Evolutionary conservation across 331 rosid species (phyloP).

Genomic region (Pyrus hybrid): DNA sequence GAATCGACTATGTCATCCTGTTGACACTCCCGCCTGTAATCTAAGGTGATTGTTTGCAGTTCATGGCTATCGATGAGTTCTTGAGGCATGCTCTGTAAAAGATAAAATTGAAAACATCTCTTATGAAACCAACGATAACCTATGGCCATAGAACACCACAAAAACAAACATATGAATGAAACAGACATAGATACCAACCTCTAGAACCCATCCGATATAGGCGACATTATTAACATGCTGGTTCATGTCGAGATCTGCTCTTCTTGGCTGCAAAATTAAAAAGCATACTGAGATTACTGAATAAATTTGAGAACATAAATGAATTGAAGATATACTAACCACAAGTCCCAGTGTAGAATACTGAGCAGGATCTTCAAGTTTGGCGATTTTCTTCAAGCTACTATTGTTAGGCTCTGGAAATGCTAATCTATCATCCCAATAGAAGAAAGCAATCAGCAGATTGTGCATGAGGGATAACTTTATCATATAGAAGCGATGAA

Average conservation of each 20-base stretch:
- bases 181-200: constrained; percentile 42
- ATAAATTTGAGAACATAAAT: constrained; percentile 6
- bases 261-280: constrained; percentile 64
- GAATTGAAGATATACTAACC: constrained; percentile 43
- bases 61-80: constrained; percentile 77
- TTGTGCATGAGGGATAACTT: background rate
- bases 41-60: constrained; percentile 82
- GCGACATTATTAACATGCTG: constrained; percentile 90
- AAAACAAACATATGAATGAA: background rate
- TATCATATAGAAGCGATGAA: background rate
- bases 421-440: constrained; percentile 50
- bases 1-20: constrained; percentile 71
- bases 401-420: constrained; percentile 65
- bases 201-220: constrained; percentile 95
- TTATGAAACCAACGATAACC: background rate
- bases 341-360: constrained; percentile 56
- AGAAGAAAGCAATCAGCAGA: constrained; percentile 2
- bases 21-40: constrained; percentile 95
- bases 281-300: constrained; percentile 25
- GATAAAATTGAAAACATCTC: background rate
- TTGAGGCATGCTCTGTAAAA: constrained; percentile 86
- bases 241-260: constrained; percentile 96
- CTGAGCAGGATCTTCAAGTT: constrained; percentile 71
- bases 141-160: background rate
- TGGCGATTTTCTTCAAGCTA: constrained; percentile 66